Percentiles rank a stretch among this genome's conserved stretches.
Conservation (phyloP, 1,284 basidiomycete species). For the Cutaneotrichosporon cutaneum region DNA sequence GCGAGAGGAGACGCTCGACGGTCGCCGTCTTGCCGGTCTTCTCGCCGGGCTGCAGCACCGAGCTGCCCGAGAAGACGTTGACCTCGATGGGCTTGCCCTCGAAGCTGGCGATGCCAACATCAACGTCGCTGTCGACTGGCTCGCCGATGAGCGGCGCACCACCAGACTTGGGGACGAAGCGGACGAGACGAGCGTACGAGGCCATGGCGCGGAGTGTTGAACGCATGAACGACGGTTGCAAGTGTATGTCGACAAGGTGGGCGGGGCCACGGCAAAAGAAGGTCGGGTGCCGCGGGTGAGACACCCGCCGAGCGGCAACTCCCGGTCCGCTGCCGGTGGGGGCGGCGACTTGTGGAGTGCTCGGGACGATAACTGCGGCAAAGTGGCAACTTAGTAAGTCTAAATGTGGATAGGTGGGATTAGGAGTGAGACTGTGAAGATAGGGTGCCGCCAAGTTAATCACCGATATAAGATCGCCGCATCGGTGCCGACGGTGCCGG, state of each 20-base stretch:
- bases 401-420: too few species aligned
- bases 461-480: background rate
- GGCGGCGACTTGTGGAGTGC: background rate
- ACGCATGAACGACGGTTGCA: conserved; percentile 11
- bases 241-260: background rate
- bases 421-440: too few species aligned
- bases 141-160: conserved; percentile 40
- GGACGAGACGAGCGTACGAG: conserved; percentile 39
- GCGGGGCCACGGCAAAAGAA: background rate
- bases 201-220: conserved; percentile 27
- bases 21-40: conserved; percentile 38
- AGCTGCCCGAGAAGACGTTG: conserved; percentile 40
- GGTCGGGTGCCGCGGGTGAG: background rate
- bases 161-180: conserved; percentile 35
- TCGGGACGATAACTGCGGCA: background rate
- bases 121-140: conserved; percentile 43
- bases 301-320: too few species aligned
- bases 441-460: background rate
- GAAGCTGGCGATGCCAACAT: conserved; percentile 52
- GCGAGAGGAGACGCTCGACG: conserved; percentile 45
- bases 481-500: background rate
- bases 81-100: conserved; percentile 36
- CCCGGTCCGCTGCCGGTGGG: background rate
- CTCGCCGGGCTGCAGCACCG: conserved; percentile 44
- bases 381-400: background rate